Conservation (phyloP, 2,329 filamentous ascomycete genomes). For the Trematosphaeria pertusa region DNA sequence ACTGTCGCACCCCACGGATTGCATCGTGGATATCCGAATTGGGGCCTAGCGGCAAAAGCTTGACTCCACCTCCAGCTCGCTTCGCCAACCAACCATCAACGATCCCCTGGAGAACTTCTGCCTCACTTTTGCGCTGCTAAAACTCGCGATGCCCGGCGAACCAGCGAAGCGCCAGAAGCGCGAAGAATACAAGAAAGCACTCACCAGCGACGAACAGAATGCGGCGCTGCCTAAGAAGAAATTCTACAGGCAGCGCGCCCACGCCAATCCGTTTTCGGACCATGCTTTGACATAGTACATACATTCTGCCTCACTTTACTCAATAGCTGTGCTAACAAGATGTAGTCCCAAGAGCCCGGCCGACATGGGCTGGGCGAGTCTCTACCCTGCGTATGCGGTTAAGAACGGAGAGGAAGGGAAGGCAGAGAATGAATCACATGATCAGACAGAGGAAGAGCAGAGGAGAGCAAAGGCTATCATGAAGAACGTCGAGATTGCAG, state of each 20-base stretch:
- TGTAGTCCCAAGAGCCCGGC: conserved; percentile 76
- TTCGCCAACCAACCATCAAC: conserved; percentile 8
- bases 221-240: conserved; percentile 85
- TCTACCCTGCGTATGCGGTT: conserved; percentile 75
- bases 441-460: conserved; percentile 19
- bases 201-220: conserved; percentile 47
- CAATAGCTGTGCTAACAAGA: conserved; percentile 20
- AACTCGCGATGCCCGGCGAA: conserved; percentile 40
- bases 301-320: background rate
- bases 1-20: conserved; percentile 4
- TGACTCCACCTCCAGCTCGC: conserved; percentile 32
- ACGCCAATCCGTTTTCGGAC: conserved; percentile 98
- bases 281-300: conserved; percentile 84
- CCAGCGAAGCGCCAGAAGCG: conserved; percentile 54
- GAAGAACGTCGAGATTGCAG: conserved; percentile 86
- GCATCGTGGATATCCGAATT: conserved; percentile 20
- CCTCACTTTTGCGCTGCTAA: background rate
- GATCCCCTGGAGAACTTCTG: background rate
- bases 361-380: conserved; percentile 88
- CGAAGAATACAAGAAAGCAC: conserved; percentile 52
- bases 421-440: conserved; percentile 30
- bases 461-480: conserved; percentile 49
- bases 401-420: conserved; percentile 43
- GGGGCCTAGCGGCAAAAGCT: conserved; percentile 40
- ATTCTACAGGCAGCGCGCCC: conserved; percentile 94